Evolutionary conservation across 2,329 filamentous ascomycete species (phyloP), one percentile per base, ranked within the genome.

Genomic region (Microcyclosporella mali): DNA sequence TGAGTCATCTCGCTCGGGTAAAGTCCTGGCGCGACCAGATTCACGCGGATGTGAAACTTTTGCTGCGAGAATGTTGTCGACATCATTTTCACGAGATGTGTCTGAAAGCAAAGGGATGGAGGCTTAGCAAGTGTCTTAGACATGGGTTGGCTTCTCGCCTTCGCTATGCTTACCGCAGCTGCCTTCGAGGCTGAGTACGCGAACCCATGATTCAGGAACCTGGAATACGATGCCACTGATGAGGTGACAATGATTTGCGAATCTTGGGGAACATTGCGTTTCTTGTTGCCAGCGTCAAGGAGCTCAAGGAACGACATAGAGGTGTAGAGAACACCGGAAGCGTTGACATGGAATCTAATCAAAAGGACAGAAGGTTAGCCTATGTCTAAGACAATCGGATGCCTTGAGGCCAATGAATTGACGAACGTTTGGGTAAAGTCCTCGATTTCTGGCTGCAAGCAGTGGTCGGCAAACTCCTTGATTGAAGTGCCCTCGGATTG

Each of bases 1-100:
- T 37, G 25, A 3, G 60, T 61, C 59, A 62, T 59, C 32, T 62
- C 59, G 16, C 46, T 51, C 2, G 57, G 58, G 45, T 59, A 61
- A 2, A 61, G 45, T 15, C 58, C 52, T 19, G 74, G 72, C 7
- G 71, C 66, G 34, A 77, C 65, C 1, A 69, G 64, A 56, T 77
- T 77, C 6, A 66, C 66, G 1, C 74, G 64, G 30, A 77, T 75
- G 16, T 63, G 57, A 33, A 56, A 65, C 3, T 41, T 65, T 11
- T 66, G 63, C 39, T 50, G 63, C 16, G 49, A 69, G 48, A 60
- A 64, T 4, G 49, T 49, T 2, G 72, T 75, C 0, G 70, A 59
- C 15, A 77, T 58, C 56, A 67, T 64, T 57, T 77, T 77, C 15
- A 71, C 66, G 41, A 77, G 49, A 49, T 74, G 70, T 1, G 66